Evolutionary conservation across 108 stramenopile genomes (phyloP), one percentile per base, ranked within the genome.

Genomic region (Cylindrotheca fusiformis): DNA sequence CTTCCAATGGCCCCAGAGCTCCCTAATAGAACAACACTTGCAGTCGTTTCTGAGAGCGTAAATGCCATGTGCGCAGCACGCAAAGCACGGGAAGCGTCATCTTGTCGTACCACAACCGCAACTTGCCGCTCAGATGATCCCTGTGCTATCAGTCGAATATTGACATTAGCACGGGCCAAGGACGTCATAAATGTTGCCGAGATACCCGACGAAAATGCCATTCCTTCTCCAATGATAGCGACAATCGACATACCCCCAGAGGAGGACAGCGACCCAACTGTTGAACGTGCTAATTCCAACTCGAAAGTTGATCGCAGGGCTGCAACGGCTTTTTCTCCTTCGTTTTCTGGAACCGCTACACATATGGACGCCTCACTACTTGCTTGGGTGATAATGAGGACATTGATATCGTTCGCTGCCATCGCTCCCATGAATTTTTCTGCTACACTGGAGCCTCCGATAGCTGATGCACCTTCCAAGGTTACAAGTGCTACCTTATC

Each of bases 1-100:
- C 63, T 60, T 10, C 85, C 85, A 27, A 86, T 47, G n/a, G 70
- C 50, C 41, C 85, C 85, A 1, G 82, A 81, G 22, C 67, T 75
- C 18, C 85, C 85, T 20, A 86, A 51, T 1, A 87, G 52, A 32
- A 69, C 75, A 8, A 87, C 78, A 52, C 81, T 82, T 41, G 74
- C 79, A 41, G 75, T 71, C 6, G 83, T 82, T 17, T 82, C 67
- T n/a, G 86, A 87, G 18, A 87, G 69, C 0, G 83, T 84, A 50
- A 87, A 95, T 24, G 85, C 90, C 65, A 88, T 84, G 76, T 93
- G 90, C 24, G 86, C 94, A 2, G 88, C 90, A 41, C 91, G 82
- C 6, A 95, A 72, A 19, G 94, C 91, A 56, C 88, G 79, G 1
- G 91, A 81, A 10, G 83, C 67, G 51, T 90, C 83, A 25, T 67